Evolutionary conservation across 2,329 filamentous ascomycete genomes (phyloP).

Genomic region (Dichotomopilus funicola): DNA sequence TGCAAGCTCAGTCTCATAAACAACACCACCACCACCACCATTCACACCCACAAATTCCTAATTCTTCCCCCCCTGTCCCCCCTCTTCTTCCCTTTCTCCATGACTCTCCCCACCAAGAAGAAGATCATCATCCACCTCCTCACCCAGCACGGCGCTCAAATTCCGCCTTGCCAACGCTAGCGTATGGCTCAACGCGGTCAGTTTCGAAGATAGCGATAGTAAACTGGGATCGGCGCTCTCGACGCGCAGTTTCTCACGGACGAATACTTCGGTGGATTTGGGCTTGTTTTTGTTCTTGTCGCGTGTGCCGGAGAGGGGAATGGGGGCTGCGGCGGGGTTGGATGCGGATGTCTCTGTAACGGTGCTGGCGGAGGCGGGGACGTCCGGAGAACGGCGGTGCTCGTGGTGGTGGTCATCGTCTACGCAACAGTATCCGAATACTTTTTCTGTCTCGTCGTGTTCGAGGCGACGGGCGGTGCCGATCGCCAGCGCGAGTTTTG

Average conservation of each 20-base stretch:
- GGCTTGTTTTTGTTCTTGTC: conserved; percentile 15
- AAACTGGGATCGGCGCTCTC: conserved; percentile 85
- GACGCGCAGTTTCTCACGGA: conserved; percentile 82
- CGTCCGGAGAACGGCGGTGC: neutral
- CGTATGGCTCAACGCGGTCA: conserved; percentile 69
- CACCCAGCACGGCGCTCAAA: conserved; percentile 71
- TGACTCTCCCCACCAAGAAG: too few relatives aligned
- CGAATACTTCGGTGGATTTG: conserved; percentile 63
- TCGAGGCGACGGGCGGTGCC: conserved; percentile 57
- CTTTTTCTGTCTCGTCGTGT: conserved; percentile 73
- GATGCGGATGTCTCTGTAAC: neutral
- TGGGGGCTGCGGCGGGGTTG: neutral
- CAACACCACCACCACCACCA: too few relatives aligned
- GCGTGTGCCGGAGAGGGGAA: conserved; percentile 11
- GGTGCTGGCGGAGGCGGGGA: neutral
- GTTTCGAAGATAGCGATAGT: conserved; percentile 75
- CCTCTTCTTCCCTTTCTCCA: too few relatives aligned
- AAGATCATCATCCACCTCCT: conserved; percentile 22
- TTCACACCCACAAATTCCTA: conserved; percentile 14
- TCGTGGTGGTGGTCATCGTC: conserved; percentile 8
- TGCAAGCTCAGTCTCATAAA: too few relatives aligned
- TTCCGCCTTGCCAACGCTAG: conserved; percentile 64
- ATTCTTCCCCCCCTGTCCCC: conserved; percentile 13
- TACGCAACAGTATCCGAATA: conserved; percentile 56
- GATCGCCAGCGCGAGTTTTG: conserved; percentile 64